These are phyloP conservation scores for Aspergillus heteromorphus DNA, from an alignment of 495 filamentous ascomycete genomes.

Conservation along the genomic window DNA sequence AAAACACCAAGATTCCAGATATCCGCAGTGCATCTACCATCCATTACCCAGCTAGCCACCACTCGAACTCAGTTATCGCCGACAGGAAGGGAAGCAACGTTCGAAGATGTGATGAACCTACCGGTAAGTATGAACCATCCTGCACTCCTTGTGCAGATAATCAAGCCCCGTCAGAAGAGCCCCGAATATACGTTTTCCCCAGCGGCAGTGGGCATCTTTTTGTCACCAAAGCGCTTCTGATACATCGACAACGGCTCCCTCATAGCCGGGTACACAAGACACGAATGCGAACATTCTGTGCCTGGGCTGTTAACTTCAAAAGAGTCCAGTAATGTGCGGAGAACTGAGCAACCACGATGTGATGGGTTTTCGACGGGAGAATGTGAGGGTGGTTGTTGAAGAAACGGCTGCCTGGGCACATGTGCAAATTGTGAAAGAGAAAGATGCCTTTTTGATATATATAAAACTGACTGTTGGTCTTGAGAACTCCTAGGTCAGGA, in stretches of 20 bases:
- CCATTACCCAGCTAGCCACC: conserved; percentile 30
- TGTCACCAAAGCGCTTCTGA: conserved; percentile 24
- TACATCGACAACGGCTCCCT: conserved; percentile 30
- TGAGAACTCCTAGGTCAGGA: no score
- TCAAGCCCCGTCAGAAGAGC: conserved; percentile 36
- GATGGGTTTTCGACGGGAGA: no score
- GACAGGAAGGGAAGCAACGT: background rate
- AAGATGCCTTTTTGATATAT: no score
- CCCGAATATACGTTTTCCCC: conserved; percentile 31
- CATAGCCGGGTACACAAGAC: conserved; percentile 36
- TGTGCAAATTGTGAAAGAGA: no score
- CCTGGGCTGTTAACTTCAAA: conserved; percentile 26
- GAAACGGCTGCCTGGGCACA: no score
- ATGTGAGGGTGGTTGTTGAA: no score
- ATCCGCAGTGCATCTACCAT: conserved; percentile 33
- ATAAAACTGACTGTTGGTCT: no score
- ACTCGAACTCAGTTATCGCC: conserved; percentile 8
- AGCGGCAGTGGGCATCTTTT: conserved; percentile 27
- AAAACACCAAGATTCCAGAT: conserved; percentile 40
- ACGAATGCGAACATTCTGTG: conserved; percentile 23
- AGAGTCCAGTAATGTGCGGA: conserved; percentile 18
- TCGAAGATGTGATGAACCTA: conserved; percentile 12
- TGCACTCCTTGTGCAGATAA: conserved; percentile 38
- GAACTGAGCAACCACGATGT: conserved; percentile 26
- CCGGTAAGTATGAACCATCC: conserved; percentile 32